Percentiles rank a stretch among this genome's conserved stretches.
Conservation (phyloP, 169 alveolate species). For the Plasmodium ovale region DNA sequence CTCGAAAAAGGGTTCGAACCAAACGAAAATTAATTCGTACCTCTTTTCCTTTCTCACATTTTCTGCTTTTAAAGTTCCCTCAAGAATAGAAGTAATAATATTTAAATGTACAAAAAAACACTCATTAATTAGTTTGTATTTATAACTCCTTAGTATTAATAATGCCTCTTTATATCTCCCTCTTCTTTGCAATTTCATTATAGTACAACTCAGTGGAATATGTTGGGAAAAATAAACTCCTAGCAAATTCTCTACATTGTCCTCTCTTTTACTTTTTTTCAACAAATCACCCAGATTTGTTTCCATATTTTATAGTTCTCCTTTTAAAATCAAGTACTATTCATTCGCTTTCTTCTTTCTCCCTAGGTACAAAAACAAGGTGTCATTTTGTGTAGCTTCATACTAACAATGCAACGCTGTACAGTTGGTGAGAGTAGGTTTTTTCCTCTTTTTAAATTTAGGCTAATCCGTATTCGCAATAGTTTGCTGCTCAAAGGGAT, state of each 20-base stretch:
- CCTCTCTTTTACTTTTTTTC: background rate
- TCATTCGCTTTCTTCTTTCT: no score
- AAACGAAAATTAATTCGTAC: constrained; percentile 30
- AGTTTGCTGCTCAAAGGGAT: no score
- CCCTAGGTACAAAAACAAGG: no score
- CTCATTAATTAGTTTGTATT: constrained; percentile 31
- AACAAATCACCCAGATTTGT: constrained; percentile 15
- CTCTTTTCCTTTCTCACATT: constrained; percentile 3
- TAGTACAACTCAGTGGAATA: constrained; percentile 39
- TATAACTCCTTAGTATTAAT: background rate
- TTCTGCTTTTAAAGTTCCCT: constrained; percentile 28
- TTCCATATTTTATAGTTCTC: background rate
- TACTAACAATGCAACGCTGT: no score
- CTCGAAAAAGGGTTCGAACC: constrained; percentile 44
- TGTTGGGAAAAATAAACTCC: constrained; percentile 3
- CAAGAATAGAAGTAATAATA: constrained; percentile 23
- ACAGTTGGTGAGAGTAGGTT: no score
- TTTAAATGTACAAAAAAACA: constrained; percentile 35
- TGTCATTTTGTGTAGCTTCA: no score
- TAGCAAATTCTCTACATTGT: constrained; percentile 10
- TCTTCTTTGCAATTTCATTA: constrained; percentile 10
- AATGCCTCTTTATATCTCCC: constrained; percentile 26
- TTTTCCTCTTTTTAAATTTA: no score
- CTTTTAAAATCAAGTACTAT: background rate
- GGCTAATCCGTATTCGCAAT: no score